Percentiles rank a stretch among this genome's conserved stretches.
These are phyloP conservation scores for Colletotrichum sojae DNA, from an alignment of 2,329 filamentous ascomycete species.

Conservation along the genomic window DNA sequence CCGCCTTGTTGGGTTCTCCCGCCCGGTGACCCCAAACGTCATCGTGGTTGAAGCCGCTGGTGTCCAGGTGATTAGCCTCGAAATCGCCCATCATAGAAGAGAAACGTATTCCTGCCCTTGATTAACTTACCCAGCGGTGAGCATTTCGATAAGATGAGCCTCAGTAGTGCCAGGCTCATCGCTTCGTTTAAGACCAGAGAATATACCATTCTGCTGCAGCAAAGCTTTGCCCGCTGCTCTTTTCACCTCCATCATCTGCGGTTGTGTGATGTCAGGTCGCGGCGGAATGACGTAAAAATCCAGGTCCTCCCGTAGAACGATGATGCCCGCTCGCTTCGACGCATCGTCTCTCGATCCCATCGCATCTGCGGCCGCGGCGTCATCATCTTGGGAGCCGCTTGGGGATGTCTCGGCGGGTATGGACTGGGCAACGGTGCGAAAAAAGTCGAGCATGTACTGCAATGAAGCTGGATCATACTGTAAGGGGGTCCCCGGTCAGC, in stretches of 20 bases:
- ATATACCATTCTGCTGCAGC: constrained; percentile 92
- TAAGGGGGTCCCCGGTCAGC: constrained; percentile 46
- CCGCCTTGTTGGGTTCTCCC: constrained; percentile 98
- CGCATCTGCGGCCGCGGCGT: constrained; percentile 77
- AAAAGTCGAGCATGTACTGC: constrained; percentile 99
- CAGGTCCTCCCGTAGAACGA: constrained; percentile 94
- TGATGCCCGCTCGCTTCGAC: constrained; percentile 94
- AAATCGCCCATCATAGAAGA: constrained; percentile 9
- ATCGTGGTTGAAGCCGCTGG: constrained; percentile 94
- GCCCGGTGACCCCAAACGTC: constrained; percentile 97
- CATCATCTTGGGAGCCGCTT: constrained; percentile 73
- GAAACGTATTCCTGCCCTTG: not conserved
- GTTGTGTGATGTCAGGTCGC: constrained; percentile 83
- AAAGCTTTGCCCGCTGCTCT: constrained; percentile 90
- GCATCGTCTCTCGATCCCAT: constrained; percentile 80
- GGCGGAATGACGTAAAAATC: constrained; percentile 99
- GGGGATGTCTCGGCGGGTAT: constrained; percentile 84
- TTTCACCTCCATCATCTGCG: constrained; percentile 97
- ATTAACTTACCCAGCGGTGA: constrained; percentile 91
- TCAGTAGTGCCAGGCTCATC: constrained; percentile 97
- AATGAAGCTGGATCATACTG: constrained; percentile 97
- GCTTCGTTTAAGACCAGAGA: constrained; percentile 93
- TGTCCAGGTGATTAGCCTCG: constrained; percentile 29
- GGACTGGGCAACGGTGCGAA: constrained; percentile 95
- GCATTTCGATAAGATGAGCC: constrained; percentile 98